Base-by-base conservation (phyloP, 768 basidiomycete genomes). In the Termitomyces heimii region DNA sequence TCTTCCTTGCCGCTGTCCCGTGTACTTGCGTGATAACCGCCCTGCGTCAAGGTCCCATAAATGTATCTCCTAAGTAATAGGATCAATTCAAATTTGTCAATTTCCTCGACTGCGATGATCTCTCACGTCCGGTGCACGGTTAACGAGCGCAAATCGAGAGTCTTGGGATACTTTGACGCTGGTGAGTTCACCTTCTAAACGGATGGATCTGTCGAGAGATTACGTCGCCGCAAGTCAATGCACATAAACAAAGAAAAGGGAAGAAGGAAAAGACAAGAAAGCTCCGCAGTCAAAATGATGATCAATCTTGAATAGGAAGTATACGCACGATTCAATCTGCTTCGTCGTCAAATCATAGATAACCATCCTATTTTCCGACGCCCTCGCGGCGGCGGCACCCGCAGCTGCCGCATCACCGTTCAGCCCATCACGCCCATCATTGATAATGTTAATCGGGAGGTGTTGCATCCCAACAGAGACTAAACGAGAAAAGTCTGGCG, bases 141-240 rank as follows among this genome's bases (percentile, higher is more conserved):
- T 96, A 60, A 98, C 82, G 53, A 98, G 76, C 2, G 92, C 92
- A 66, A 84, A 92, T 60, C 84, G 86, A 32, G 93, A 96, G 72
- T 98, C 88, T 54, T 81, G 77, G 16, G 94, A 92, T 35, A 95
- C 77, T 69, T 86, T 88, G 63, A 97, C 85, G 69, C 92, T 94
- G 29, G 93, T 94, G 44, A 94, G 75, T 68, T 95, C 94, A 28
- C 88, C 89, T 45, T 85, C 84, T 63, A 89, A 71, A 35, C 77
- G 77, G 57, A 84, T 78, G 40, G 85, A 84, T 66, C 88, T 90
- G 62, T 54, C 60, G 52, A 45, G 29, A 31, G 62, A 55, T 59
- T 57, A 26, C 50, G 56, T 24, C 56, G 45, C 26, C 48, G 50
- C 24, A 45, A 20, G 31, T 52, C 47, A 57, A 55, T 54, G 44